Evolutionary conservation across 2,329 filamentous ascomycete genomes (phyloP).

Genomic region (Pseudocercospora fuligena): DNA sequence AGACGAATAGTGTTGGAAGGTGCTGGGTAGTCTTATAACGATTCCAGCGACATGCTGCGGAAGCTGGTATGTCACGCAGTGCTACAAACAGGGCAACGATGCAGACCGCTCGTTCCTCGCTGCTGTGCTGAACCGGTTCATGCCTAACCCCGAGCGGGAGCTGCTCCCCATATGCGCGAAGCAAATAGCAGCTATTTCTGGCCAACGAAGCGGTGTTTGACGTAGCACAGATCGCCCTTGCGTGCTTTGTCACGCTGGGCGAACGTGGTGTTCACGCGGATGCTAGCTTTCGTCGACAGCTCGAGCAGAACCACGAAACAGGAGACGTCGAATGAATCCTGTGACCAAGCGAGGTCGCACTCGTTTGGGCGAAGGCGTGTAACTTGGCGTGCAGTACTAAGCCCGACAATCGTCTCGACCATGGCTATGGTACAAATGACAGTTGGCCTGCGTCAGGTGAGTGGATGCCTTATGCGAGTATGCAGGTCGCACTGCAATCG

Average conservation of each 20-base stretch:
- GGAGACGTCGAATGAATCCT: background rate
- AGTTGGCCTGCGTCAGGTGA: slow-evolving; percentile 11
- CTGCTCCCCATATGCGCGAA: background rate
- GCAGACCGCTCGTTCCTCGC: slow-evolving; percentile 8
- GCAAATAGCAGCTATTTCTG: background rate
- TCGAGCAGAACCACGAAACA: background rate
- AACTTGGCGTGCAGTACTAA: background rate
- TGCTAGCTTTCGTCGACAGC: background rate
- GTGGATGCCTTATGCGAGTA: slow-evolving; percentile 11
- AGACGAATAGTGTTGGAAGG: background rate
- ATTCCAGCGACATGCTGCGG: background rate
- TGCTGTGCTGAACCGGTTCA: slow-evolving; percentile 9
- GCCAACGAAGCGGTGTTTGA: background rate
- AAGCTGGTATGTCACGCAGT: slow-evolving; percentile 8
- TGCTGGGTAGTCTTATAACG: background rate
- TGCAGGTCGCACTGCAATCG: slow-evolving; percentile 8
- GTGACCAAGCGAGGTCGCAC: slow-evolving; percentile 11
- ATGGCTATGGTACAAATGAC: slow-evolving; percentile 9
- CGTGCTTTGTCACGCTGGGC: background rate
- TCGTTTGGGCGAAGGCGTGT: background rate
- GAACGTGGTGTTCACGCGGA: slow-evolving; percentile 5
- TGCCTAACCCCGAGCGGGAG: slow-evolving; percentile 1
- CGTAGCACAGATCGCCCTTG: slow-evolving; percentile 1
- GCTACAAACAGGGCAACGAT: background rate
- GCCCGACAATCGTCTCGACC: background rate